These are phyloP conservation scores for Babesia bigemina DNA, from an alignment of 169 alveolate species.

Conservation along the genomic window DNA sequence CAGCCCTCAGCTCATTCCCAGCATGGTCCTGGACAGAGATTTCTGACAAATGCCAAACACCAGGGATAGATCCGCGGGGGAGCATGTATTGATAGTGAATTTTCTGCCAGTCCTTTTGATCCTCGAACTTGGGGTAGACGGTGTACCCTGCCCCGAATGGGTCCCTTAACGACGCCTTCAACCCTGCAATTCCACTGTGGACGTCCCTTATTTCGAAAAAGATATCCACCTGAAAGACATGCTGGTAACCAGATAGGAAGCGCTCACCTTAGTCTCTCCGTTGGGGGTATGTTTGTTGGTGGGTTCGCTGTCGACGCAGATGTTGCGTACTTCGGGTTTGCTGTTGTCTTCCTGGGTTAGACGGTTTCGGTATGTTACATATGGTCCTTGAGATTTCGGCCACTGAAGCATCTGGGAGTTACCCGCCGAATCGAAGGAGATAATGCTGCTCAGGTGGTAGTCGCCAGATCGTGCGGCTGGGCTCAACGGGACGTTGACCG, in stretches of 20 bases:
- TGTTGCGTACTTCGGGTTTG: slow-evolving; percentile 63
- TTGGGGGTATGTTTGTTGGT: slow-evolving; percentile 63
- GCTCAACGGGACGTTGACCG: slow-evolving; percentile 69
- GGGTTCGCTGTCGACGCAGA: slow-evolving; percentile 70
- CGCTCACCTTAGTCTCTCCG: slow-evolving; percentile 78
- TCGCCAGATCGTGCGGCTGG: slow-evolving; percentile 66
- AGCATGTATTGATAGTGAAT: slow-evolving; percentile 54
- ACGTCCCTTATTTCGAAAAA: slow-evolving; percentile 64
- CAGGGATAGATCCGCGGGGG: slow-evolving; percentile 79
- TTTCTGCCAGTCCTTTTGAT: slow-evolving; percentile 35
- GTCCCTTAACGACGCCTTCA: slow-evolving; percentile 31
- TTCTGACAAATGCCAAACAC: slow-evolving; percentile 71
- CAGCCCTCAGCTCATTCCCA: slow-evolving; percentile 53
- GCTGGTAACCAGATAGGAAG: background rate
- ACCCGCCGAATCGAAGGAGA: slow-evolving; percentile 73
- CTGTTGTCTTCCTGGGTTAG: slow-evolving; percentile 50
- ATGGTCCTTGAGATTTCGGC: slow-evolving; percentile 58
- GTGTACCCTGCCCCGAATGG: slow-evolving; percentile 59
- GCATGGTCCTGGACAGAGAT: slow-evolving; percentile 57
- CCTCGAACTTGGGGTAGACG: slow-evolving; percentile 43
- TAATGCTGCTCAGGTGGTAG: slow-evolving; percentile 62
- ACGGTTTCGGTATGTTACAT: slow-evolving; percentile 29
- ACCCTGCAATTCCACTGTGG: slow-evolving; percentile 71
- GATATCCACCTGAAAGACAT: slow-evolving; percentile 38
- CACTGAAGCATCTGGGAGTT: slow-evolving; percentile 69